A percentile compares a stretch with the other conserved stretches of the same genome.
Evolutionary conservation across 306 rosid species (phyloP).

Genomic region (Trifolium pratense): DNA sequence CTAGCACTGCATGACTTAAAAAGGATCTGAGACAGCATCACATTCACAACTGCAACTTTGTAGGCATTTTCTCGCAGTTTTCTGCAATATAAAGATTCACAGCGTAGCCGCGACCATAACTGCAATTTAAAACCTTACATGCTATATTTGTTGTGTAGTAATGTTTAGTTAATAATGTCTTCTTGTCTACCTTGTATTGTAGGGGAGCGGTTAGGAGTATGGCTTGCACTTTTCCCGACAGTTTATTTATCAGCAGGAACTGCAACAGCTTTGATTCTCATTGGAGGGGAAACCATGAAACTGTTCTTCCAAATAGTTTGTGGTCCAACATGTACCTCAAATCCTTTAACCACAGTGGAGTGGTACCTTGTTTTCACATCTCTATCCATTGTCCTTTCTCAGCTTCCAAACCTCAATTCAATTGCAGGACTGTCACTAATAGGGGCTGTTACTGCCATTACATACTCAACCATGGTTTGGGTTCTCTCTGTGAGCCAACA

Average conservation of each 20-base stretch:
- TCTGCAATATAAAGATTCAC: too few species aligned
- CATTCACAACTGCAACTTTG: too few species aligned
- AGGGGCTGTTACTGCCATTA: slow-evolving; percentile 98
- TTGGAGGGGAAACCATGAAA: slow-evolving; percentile 99
- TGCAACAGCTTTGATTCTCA: slow-evolving; percentile 93
- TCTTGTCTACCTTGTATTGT: slow-evolving; percentile 40
- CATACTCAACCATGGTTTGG: slow-evolving; percentile 98
- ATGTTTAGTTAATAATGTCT: slow-evolving; percentile 21
- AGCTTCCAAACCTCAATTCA: slow-evolving; percentile 97
- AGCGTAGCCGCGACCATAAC: too few species aligned
- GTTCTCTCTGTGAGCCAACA: slow-evolving; percentile 89
- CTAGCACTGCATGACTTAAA: slow-evolving; percentile 25
- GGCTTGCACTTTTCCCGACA: slow-evolving; percentile 98
- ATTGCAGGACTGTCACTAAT: slow-evolving; percentile 95
- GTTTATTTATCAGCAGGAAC: slow-evolving; percentile 98
- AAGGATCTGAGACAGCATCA: neutral
- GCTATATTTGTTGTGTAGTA: neutral
- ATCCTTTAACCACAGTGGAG: slow-evolving; percentile 93
- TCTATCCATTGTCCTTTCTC: slow-evolving; percentile 88
- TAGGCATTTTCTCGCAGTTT: too few species aligned
- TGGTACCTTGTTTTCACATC: slow-evolving; percentile 98
- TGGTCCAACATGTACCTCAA: slow-evolving; percentile 85
- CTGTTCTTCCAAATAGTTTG: slow-evolving; percentile 93
- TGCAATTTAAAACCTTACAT: too few species aligned
- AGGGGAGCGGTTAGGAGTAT: slow-evolving; percentile 97